Evolutionary conservation across 1,139 yeast genomes (phyloP), one percentile per base, ranked within the genome.

Genomic region (Spathaspora jeffriesii): DNA sequence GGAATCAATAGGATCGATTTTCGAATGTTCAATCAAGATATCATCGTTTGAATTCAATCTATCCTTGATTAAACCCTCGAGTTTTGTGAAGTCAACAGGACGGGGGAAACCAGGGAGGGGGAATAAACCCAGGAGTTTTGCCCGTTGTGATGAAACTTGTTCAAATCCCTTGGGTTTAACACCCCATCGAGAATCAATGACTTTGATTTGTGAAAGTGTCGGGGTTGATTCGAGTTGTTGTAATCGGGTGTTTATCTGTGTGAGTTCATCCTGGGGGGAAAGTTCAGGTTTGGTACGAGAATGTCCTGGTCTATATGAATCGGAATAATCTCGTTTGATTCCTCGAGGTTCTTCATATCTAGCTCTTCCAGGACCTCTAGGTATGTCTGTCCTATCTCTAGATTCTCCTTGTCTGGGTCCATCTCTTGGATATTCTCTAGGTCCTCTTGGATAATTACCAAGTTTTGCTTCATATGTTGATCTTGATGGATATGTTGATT

Each of bases 51-150:
- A 72, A 15, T 64, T 63, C 6, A 77, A 69, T 39, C 71, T 62
- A 43, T 68, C 71, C 45, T 68, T 69, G 27, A 71, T 63, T 13
- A 73, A 65, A 1, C 82, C 84, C 56, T 79, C 83, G 30, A 82
- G 59, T 52, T 78, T 78, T 5, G 82, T 76, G 40, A 74, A 73
- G 57, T 82, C 85, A 40, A 81, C 73, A 2, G 80, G 81, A 53
- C 78, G 73, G 0, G 87, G 82, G 44, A 79, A 77, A 2, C 93
- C 93, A 1, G 95, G 95, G 22, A 82, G 70, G 1, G 93, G 90
- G 57, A 89, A 91, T 4, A 88, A 65, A 0, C 97, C 97, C 0
- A 92, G 82, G 18, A 88, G 71, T 59, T 91, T 91, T 5, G 96
- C 96, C 54, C 88, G 75, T 54, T 84, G 90, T 0, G 95, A 88